Base-by-base conservation (phyloP, 2,329 filamentous ascomycete species). In the Hirsutella thompsonii region DNA sequence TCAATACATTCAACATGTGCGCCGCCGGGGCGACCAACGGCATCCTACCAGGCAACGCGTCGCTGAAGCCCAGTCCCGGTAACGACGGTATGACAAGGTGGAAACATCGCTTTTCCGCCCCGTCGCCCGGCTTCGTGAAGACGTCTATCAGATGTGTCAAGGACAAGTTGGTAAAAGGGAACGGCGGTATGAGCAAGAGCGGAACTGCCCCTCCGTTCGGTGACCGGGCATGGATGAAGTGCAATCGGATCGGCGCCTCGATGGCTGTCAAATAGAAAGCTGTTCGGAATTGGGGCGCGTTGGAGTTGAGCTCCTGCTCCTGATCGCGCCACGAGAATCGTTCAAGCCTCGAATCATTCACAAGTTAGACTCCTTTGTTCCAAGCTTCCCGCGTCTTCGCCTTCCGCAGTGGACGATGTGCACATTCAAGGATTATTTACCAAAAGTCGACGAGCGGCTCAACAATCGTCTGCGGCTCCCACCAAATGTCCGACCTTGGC, bases 391-490 rank as follows among this genome's bases (percentile, higher is more conserved):
- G n/a, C n/a, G n/a, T n/a, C n/a, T n/a, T n/a, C n/a, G n/a, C n/a
- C n/a, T n/a, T n/a, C n/a, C n/a, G n/a, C 26, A 13, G 2, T 4
- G 10, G 29, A n/a, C 29, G 10, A n/a, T 13, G 30, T 8, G n/a
- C 10, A 18, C 32, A 34, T n/a, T n/a, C n/a, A n/a, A n/a, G n/a
- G 32, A 8, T 14, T 18, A 34, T 10, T 39, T 39, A 75, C 74
- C 79, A 82, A 50, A 68, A 80, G 55, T 83, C 79, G 43, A 83
- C 66, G 46, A 83, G 57, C 18, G 75, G 70, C 56, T 83, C 79
- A 40, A 83, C 63, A 36, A 71, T 67, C 21, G 67, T 58, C 53
- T 82, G 82, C 2, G 76, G 73, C 44, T 76, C 69, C 59, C 71
- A 74, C 71, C 71, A 76, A 46, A 68, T 63, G 36, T 62, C 58